Conservation (phyloP, 2,329 filamentous ascomycete genomes). For the Atkinsonella texensis region DNA sequence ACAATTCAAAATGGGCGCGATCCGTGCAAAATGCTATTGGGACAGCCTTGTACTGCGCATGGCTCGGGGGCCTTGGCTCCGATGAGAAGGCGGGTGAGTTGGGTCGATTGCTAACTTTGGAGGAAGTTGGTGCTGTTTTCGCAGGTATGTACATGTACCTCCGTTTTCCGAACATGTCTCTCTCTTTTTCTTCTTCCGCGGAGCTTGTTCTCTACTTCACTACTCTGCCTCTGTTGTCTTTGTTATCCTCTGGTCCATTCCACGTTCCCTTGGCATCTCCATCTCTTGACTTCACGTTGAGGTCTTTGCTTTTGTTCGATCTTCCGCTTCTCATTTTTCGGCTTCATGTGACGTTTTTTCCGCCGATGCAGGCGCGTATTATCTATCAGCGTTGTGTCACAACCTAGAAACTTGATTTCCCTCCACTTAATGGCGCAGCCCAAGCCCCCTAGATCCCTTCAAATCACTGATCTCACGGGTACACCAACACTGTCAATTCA, state of each 20-base stretch:
- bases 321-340: too few species aligned
- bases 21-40: constrained; percentile 68
- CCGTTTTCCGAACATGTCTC: constrained; percentile 2
- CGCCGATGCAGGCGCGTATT: too few species aligned
- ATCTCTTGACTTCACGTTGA: too few species aligned
- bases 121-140: constrained; percentile 71
- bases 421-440: too few species aligned
- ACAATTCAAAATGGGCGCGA: constrained; percentile 77
- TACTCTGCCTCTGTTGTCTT: neutral
- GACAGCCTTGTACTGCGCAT: constrained; percentile 48
- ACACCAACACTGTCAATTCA: neutral
- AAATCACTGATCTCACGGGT: too few species aligned
- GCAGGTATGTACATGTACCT: constrained; percentile 40
- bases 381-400: too few species aligned
- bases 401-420: too few species aligned
- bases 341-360: too few species aligned
- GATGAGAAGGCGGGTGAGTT: constrained; percentile 33
- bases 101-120: constrained; percentile 68
- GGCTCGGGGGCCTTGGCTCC: constrained; percentile 61
- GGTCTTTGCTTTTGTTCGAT: too few species aligned
- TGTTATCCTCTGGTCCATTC: neutral
- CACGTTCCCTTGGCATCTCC: neutral
- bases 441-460: too few species aligned
- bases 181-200: neutral
- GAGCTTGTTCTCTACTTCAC: neutral